These are phyloP conservation scores for Cicer cuneatum DNA, from an alignment of 306 rosid species.

Conservation along the genomic window DNA sequence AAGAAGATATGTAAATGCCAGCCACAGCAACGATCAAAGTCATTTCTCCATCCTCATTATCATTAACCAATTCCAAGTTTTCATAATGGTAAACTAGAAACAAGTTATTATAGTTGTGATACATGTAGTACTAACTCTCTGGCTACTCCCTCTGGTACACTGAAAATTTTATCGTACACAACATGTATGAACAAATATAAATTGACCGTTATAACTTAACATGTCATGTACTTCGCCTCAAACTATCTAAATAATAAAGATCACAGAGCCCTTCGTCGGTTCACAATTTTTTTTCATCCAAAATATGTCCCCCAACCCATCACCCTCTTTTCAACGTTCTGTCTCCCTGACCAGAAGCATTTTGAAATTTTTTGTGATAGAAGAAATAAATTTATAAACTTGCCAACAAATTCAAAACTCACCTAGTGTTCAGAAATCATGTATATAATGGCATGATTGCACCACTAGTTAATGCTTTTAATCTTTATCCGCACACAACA, in stretches of 20 bases:
- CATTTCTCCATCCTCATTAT: background rate
- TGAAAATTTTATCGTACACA: background rate
- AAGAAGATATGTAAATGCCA: background rate
- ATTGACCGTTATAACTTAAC: background rate
- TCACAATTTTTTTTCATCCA: slow-evolving; percentile 18
- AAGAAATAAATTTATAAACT: slow-evolving; percentile 12
- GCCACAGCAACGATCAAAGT: background rate
- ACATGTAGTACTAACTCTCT: background rate
- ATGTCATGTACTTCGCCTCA: slow-evolving; percentile 22
- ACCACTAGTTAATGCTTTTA: background rate
- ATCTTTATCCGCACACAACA: background rate
- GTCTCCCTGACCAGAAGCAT: slow-evolving; percentile 17
- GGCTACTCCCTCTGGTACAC: slow-evolving; percentile 19
- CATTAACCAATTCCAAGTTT: background rate
- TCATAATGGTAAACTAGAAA: background rate
- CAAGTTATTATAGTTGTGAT: background rate
- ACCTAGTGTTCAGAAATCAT: background rate
- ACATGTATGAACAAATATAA: background rate
- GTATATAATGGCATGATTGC: background rate
- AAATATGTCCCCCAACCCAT: slow-evolving; percentile 30
- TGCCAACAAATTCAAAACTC: background rate
- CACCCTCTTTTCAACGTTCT: slow-evolving; percentile 3
- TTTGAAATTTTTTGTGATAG: slow-evolving; percentile 15
- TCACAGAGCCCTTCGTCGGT: background rate
- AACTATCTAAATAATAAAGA: background rate